Base-by-base conservation (phyloP, 331 rosid species). In the Quercus lobata region DNA sequence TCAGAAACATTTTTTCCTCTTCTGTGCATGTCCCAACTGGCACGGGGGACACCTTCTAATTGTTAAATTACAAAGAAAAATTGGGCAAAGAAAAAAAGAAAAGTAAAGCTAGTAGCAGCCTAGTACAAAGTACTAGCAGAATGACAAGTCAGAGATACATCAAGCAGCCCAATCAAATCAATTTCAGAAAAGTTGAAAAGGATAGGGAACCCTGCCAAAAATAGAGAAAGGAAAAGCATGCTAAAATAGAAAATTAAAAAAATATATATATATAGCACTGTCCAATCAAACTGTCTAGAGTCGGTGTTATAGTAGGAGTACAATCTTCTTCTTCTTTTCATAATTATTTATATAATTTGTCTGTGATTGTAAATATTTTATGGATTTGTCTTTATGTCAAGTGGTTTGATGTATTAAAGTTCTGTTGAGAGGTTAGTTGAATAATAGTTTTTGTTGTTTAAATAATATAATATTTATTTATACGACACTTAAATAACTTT, bases 141-240 rank as follows among this genome's bases (percentile, higher is more conserved):
- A 71, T 84, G 83, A 82, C 82, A 54, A 74, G 81, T 80, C 87
- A 78, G 79, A 57, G 57, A 73, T 58, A 32, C 77, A 80, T 78
- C 85, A 83, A 41, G 55, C 29, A 52, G 91, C 79, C 88, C 71
- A 63, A 86, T 86, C 90, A 84, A 86, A 78, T 87, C 90, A 84
- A 76, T 49, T 10, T 49, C 54, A 87, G 79, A 76, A 73, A 55
- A 76, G 2, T 16, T 4, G 16, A 63, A 63, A 29, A 16, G 60
- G 62, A 24, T 7, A 15, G 58, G 16, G 73, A 80, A 73, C 61
- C 15, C 53, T 24, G 11, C 41, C 25, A 58, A 73, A 49, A 16
- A 78, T 46, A n/a, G 24, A n/a, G 24, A 57, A 58, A 60, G 25
- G 27, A 18, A 25, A 35, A 9, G 15, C 15, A 46, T 24, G 1